Percentiles rank a stretch among this genome's conserved stretches.
Evolutionary conservation across 1,284 basidiomycete species (phyloP).

Genomic region (Fomitopsis palustris): DNA sequence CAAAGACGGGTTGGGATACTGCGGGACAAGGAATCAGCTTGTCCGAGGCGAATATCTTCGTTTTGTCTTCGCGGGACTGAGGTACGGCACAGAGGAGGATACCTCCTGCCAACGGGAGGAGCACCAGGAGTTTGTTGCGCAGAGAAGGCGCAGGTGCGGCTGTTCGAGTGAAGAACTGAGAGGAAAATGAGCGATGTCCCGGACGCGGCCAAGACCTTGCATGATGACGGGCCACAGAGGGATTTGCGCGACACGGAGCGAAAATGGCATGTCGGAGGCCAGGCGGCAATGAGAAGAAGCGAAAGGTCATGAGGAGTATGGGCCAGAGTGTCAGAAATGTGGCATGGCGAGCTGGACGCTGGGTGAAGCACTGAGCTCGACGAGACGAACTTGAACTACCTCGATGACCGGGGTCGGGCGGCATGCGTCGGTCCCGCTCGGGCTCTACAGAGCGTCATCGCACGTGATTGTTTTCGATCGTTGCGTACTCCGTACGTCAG

Average conservation of each 20-base stretch:
- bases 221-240: constrained; percentile 5
- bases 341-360: constrained; percentile 8
- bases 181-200: constrained; percentile 15
- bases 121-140: constrained; percentile 42
- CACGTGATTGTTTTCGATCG: background rate
- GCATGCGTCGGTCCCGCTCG: background rate
- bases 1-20: constrained; percentile 15
- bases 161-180: constrained; percentile 24
- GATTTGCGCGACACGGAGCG: constrained; percentile 10
- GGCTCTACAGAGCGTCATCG: background rate
- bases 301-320: constrained; percentile 23
- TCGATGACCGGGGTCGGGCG: background rate
- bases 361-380: constrained; percentile 13
- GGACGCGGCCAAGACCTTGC: constrained; percentile 18
- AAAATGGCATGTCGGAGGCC: constrained; percentile 24
- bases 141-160: constrained; percentile 14
- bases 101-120: constrained; percentile 54
- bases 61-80: constrained; percentile 34
- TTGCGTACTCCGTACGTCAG: background rate
- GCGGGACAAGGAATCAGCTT: constrained; percentile 58
- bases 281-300: constrained; percentile 21
- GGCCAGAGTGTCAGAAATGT: constrained; percentile 13
- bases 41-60: constrained; percentile 53
- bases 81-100: constrained; percentile 46
- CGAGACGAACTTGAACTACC: background rate